phyloP scores from a whole-genome alignment of 306 rosid species.

The Quercus dentata region DNA sequence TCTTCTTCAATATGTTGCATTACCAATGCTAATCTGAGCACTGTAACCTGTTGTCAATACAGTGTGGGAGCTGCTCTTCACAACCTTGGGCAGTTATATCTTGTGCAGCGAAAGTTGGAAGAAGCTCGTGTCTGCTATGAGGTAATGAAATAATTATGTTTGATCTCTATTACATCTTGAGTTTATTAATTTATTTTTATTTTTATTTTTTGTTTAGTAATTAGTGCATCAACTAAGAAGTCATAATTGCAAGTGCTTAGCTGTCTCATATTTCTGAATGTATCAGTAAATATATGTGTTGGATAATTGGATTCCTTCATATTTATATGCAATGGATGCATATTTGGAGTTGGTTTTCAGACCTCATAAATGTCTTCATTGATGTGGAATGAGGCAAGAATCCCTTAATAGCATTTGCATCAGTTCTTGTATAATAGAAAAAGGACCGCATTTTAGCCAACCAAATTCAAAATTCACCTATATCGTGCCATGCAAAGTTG shows the following conservation, averaged over 20 bases:
- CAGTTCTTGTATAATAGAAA: too few species aligned
- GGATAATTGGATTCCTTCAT: background rate
- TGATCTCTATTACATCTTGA: too few species aligned
- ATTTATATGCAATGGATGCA: background rate
- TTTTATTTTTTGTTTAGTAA: background rate
- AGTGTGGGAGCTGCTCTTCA: conserved; percentile 83
- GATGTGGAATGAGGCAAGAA: background rate
- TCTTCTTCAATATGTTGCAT: background rate
- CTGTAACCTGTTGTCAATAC: conserved; percentile 25
- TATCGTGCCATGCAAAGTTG: too few species aligned
- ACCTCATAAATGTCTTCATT: background rate
- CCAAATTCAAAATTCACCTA: too few species aligned
- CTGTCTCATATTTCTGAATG: too few species aligned
- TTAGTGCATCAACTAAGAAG: background rate
- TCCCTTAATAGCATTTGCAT: background rate
- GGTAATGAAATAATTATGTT: conserved; percentile 34
- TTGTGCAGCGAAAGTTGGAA: conserved; percentile 65
- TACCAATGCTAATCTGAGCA: conserved; percentile 3
- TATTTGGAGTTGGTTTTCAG: background rate
- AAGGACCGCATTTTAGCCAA: too few species aligned
- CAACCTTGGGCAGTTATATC: conserved; percentile 86
- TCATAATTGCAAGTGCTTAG: background rate
- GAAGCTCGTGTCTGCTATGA: conserved; percentile 63
- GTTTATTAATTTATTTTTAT: too few species aligned
- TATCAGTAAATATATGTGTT: background rate